Evolutionary conservation across 139 green algal genomes (phyloP), one percentile per base, ranked within the genome.

Genomic region (Spirogloea muscicola): DNA sequence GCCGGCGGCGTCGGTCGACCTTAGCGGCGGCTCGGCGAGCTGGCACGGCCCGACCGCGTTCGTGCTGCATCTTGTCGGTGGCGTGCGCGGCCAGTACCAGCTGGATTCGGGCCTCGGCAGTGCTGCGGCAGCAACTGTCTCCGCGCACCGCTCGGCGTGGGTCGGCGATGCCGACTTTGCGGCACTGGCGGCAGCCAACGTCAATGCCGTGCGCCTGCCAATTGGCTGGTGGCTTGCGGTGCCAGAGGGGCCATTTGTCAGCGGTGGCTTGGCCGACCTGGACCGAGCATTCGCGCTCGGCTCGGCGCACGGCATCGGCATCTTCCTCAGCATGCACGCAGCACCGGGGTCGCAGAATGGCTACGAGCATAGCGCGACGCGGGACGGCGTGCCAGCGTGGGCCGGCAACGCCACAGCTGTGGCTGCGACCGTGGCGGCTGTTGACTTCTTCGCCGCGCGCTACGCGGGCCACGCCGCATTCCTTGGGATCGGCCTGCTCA

Each of bases 201-300:
- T 68, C 5, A 75, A 75, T 31, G 67, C 67, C 9, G 67, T 75
- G 38, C 46, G 67, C 10, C 43, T 75, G 16, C 67, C 67, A 2
- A 49, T 75, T 18, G 67, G 67, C 2, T 66, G 44, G 43, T 75
- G 67, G 67, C 25, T 67, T 0, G 29, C 67, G 43, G 29, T n/a
- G n/a, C n/a, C n/a, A n/a, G n/a, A 51, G 43, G 43, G 43, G 43
- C 57, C 57, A 34, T 64, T 64, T 18, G 25, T 38, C 1, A 9
- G 2, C 0, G 27, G 27, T 10, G 33, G 27, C 25, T 31, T 18
- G 57, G n/a, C 27, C n/a, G 9, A 36, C 25, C 21, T 64, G 1
- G 57, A 64, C 57, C 41, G 57, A 34, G 57, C 57, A 18, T 40
- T 64, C 25, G 9, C 2, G 33, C 39, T 64, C 33, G 57, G 57